These are phyloP conservation scores for Aspergillus pseudoglaucus DNA, from an alignment of 2,329 filamentous ascomycete species.

Conservation along the genomic window DNA sequence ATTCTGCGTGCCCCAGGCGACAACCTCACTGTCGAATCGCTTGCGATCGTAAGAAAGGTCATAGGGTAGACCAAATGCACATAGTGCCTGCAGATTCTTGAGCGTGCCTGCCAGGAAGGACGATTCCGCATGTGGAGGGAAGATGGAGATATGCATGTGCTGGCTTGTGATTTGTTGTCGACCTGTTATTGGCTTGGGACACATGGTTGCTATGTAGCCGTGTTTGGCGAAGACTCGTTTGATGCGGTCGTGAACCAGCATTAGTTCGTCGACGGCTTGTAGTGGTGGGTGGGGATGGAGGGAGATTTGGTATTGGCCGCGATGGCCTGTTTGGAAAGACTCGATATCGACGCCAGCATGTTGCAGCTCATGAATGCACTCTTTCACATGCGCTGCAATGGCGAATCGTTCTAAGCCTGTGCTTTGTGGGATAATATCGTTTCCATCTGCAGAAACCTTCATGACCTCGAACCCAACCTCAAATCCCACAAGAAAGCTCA, in stretches of 20 bases:
- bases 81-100: conserved; percentile 5
- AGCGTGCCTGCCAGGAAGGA: conserved; percentile 10
- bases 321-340: conserved; percentile 9
- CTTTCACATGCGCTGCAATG: not conserved
- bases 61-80: conserved; percentile 9
- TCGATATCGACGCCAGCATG: conserved; percentile 6
- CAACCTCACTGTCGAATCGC: conserved; percentile 4
- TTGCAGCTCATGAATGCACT: not conserved
- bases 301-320: conserved; percentile 13
- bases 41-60: conserved; percentile 9
- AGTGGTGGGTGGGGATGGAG: conserved; percentile 11
- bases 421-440: not conserved
- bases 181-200: conserved; percentile 7
- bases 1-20: conserved; percentile 14
- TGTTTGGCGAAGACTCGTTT: conserved; percentile 10
- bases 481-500: conserved; percentile 9
- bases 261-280: conserved; percentile 13
- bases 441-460: not conserved
- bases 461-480: conserved; percentile 10
- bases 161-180: conserved; percentile 5
- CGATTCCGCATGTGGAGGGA: conserved; percentile 1
- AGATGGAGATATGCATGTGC: conserved; percentile 14
- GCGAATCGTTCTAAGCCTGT: not conserved
- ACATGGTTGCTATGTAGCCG: conserved; percentile 13
- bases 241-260: conserved; percentile 9